Evolutionary conservation across 352 stramenopile species (phyloP).

Genomic region (Pythium coloratum): DNA sequence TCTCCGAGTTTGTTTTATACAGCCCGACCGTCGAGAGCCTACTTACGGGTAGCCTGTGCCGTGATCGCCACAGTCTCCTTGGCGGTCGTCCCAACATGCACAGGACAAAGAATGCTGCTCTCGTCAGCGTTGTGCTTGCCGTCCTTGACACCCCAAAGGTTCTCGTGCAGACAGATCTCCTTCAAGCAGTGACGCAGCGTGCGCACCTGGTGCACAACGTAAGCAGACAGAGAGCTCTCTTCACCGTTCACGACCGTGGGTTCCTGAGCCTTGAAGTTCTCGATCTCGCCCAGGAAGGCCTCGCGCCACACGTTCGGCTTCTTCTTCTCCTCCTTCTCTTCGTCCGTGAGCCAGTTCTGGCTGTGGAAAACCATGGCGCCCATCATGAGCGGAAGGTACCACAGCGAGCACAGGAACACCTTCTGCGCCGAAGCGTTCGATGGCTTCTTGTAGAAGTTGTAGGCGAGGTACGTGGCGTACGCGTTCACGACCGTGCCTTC

Average conservation of each 20-base stretch:
- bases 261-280: conserved; percentile 58
- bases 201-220: conserved; percentile 65
- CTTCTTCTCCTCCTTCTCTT: conserved; percentile 60
- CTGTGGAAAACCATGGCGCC: conserved; percentile 98
- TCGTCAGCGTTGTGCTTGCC: conserved; percentile 68
- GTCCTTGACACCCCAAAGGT: conserved; percentile 78
- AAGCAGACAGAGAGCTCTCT: conserved; percentile 59
- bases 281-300: conserved; percentile 69
- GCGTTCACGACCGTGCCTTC: conserved; percentile 96
- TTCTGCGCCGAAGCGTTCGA: conserved; percentile 95
- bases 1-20: conserved; percentile 21
- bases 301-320: conserved; percentile 54
- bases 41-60: conserved; percentile 45
- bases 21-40: conserved; percentile 12
- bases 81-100: conserved; percentile 66
- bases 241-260: conserved; percentile 33
- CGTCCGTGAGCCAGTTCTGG: conserved; percentile 84
- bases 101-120: conserved; percentile 75
- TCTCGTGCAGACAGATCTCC: conserved; percentile 84
- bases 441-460: conserved; percentile 94
- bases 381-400: conserved; percentile 98
- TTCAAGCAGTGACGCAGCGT: conserved; percentile 66
- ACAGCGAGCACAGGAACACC: conserved; percentile 97
- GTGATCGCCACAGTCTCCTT: conserved; percentile 71
- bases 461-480: conserved; percentile 94